Conservation (phyloP, 495 filamentous ascomycete genomes). For the Penicillium odoratum region DNA sequence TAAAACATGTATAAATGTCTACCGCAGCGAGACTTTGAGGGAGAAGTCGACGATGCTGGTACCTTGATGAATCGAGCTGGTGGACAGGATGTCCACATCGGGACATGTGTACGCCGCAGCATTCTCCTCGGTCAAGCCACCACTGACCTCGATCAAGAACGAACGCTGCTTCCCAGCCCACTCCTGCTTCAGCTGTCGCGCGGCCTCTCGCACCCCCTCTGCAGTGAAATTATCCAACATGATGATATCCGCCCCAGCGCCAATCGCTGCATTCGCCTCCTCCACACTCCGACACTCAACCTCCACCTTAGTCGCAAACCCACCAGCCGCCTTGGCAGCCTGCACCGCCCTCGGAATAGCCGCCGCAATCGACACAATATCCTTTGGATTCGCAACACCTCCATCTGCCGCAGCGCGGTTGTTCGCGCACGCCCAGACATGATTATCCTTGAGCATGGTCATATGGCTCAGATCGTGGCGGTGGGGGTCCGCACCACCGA, state of each 20-base stretch:
- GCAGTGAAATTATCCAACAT: conserved; percentile 95
- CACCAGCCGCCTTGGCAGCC: conserved; percentile 80
- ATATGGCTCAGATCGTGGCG: conserved; percentile 88
- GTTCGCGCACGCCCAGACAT: conserved; percentile 79
- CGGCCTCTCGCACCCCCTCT: conserved; percentile 70
- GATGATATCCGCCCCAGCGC: conserved; percentile 87
- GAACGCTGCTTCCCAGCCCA: conserved; percentile 63
- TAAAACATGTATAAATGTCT: conserved; percentile 7
- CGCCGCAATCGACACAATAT: conserved; percentile 44
- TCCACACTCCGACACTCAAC: conserved; percentile 87
- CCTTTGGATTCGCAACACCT: conserved; percentile 6
- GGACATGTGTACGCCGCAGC: conserved; percentile 76
- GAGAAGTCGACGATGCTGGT: conserved; percentile 93
- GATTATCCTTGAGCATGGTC: conserved; percentile 99
- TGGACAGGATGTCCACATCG: conserved; percentile 92
- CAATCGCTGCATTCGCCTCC: conserved; percentile 88
- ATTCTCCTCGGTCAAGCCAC: conserved; percentile 84
- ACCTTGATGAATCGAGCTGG: conserved; percentile 95
- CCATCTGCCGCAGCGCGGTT: conserved; percentile 33
- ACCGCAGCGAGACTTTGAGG: conserved; percentile 70
- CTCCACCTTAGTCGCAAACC: conserved; percentile 91
- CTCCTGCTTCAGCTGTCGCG: conserved; percentile 68
- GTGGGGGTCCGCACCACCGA: conserved; percentile 89
- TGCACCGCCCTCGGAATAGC: conserved; percentile 80
- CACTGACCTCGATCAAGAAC: conserved; percentile 88